Evolutionary conservation across 1,139 yeast genomes (phyloP).

Genomic region (Saccharomyces hybrid): DNA sequence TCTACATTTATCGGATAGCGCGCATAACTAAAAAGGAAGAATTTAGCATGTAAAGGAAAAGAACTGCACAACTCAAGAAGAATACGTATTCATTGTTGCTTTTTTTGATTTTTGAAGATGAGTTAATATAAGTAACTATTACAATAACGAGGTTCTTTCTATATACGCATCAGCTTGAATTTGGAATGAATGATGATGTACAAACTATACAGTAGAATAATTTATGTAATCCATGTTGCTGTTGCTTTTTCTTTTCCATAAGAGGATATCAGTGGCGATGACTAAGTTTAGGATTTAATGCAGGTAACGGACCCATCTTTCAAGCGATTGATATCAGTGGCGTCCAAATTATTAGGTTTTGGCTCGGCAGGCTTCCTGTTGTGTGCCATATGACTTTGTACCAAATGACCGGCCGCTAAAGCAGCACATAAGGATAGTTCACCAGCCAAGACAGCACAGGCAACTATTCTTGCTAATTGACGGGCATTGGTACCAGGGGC

Average conservation of each 20-base stretch:
- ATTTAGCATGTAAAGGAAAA: background rate
- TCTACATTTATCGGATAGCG: background rate
- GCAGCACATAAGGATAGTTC: too few relatives aligned
- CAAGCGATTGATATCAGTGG: constrained; percentile 45
- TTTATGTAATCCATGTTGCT: background rate
- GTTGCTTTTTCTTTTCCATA: background rate
- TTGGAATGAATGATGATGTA: background rate
- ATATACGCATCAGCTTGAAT: background rate
- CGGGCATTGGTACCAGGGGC: too few relatives aligned
- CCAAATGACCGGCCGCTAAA: too few relatives aligned
- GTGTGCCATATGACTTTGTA: too few relatives aligned
- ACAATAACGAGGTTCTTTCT: background rate
- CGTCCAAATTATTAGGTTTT: constrained; percentile 9
- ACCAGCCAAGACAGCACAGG: too few relatives aligned
- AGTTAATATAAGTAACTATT: background rate
- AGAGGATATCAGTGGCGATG: background rate
- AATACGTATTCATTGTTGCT: background rate
- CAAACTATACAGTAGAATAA: background rate
- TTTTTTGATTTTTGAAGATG: background rate
- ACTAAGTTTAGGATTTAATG: constrained; percentile 42
- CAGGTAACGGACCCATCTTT: constrained; percentile 67
- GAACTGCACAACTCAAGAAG: background rate
- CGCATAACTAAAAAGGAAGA: background rate
- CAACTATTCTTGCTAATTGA: too few relatives aligned
- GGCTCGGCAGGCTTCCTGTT: too few relatives aligned